A percentile compares a stretch with the other conserved stretches of the same genome.
Conservation (phyloP, 2,329 filamentous ascomycete species). For the Neobulgaria alba region DNA sequence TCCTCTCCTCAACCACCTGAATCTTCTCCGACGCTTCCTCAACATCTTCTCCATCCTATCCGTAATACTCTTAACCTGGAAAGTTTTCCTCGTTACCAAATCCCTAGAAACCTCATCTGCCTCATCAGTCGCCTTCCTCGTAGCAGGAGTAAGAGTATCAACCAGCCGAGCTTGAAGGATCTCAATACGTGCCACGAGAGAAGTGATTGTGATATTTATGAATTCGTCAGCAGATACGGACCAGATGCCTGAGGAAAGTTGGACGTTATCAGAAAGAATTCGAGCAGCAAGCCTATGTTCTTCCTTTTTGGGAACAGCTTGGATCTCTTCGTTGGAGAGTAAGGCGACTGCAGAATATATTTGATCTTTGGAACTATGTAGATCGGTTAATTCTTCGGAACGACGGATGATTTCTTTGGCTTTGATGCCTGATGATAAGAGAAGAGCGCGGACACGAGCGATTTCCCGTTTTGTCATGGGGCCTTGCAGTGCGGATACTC, state of each 20-base stretch:
- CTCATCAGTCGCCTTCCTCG: conserved; percentile 63
- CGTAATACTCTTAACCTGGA: conserved; percentile 71
- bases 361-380: conserved; percentile 11
- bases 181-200: conserved; percentile 38
- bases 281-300: conserved; percentile 41
- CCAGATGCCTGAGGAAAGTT: conserved; percentile 41
- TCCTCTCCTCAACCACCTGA: conserved; percentile 66
- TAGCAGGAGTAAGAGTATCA: conserved; percentile 43
- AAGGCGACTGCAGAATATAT: conserved; percentile 20
- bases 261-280: conserved; percentile 38
- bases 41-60: conserved; percentile 74
- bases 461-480: conserved; percentile 62
- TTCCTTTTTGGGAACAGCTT: conserved; percentile 19
- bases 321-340: conserved; percentile 9
- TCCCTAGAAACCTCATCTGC: conserved; percentile 73
- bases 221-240: conserved; percentile 51
- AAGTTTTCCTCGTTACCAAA: conserved; percentile 65
- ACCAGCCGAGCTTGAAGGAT: conserved; percentile 32
- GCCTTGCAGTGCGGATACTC: conserved; percentile 30
- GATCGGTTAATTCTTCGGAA: conserved; percentile 33
- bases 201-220: conserved; percentile 44
- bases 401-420: conserved; percentile 70
- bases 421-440: conserved; percentile 82
- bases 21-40: conserved; percentile 54
- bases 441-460: conserved; percentile 65